A percentile compares a stretch with the other conserved stretches of the same genome.
Conservation (phyloP, 1,284 basidiomycete species). For the Polyporus tsugae region DNA sequence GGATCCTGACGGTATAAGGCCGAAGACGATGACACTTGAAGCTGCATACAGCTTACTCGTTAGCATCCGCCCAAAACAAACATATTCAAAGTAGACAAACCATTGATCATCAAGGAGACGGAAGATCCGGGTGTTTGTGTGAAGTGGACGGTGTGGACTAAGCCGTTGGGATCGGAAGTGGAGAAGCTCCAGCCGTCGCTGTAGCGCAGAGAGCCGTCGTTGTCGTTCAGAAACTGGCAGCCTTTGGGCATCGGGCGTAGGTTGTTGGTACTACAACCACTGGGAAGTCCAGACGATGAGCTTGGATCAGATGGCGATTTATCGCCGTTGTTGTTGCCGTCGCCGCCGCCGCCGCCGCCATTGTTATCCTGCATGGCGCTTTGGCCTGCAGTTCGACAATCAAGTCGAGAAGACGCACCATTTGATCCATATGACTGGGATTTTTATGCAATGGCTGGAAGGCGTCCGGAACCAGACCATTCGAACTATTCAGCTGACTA, state of each 20-base stretch:
- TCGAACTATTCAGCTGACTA: not conserved
- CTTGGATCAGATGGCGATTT: not conserved
- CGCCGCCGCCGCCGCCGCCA: not conserved
- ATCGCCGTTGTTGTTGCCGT: not conserved
- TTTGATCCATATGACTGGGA: not conserved
- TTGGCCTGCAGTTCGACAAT: not conserved
- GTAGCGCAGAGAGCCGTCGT: conserved; percentile 39
- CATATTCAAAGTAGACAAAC: conserved; percentile 33
- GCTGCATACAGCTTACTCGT: not conserved
- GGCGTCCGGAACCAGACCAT: not conserved
- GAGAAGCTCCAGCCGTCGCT: conserved; percentile 47
- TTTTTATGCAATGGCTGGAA: not conserved
- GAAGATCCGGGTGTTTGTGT: conserved; percentile 34
- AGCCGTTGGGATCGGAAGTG: conserved; percentile 28
- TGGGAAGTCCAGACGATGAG: not conserved
- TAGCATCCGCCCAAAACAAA: no score
- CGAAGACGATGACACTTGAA: conserved; percentile 39
- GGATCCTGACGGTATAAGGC: conserved; percentile 50
- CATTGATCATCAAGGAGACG: conserved; percentile 47
- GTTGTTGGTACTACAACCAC: not conserved
- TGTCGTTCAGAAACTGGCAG: conserved; percentile 33
- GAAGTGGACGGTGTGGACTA: conserved; percentile 29
- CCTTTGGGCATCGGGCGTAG: not conserved
- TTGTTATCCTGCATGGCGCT: not conserved
- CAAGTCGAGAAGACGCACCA: not conserved